Base-by-base conservation (phyloP, 2,329 filamentous ascomycete species). In the Stagonosporopsis cucurbitacearum region DNA sequence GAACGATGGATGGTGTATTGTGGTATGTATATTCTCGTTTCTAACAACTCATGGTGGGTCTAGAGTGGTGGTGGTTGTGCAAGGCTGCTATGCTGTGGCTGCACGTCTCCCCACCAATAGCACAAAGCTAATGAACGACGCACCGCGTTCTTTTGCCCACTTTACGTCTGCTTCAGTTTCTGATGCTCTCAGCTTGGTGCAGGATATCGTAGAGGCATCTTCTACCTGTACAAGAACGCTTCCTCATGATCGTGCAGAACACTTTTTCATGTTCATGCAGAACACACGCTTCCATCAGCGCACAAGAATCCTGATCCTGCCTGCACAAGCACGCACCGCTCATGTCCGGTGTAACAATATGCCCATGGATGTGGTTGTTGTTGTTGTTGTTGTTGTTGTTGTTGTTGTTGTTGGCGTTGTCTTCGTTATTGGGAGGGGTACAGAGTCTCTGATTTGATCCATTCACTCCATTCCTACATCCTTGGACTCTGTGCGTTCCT, bases 381-480 rank as follows among this genome's bases (percentile, higher is more conserved):
- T 4, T 26, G 25, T 26, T 9, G 25, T 26, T 26, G 25, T 26
- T 9, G 26, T 7, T 30, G 26, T 30, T 13, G 12, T 32, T 15
- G 30, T 32, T 15, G 12, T 32, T 15, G 30, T 32, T 13, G 13
- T 32, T 32, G 28, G 8, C 7, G 28, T 11, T 30, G 30, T 32
- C 30, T 5, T 26, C 25, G 25, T 26, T 26, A 26, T 9, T n/a
- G 5, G 26, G 13, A 32, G 12, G n/a, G 30, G 2, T 45, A 35
- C 37, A 44, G 28, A 33, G n/a, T n/a, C 17, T 12, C 41, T 63
- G 57, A 19, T 51, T 63, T 15, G 62, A 60, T 28, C n/a, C n/a
- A n/a, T n/a, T n/a, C 57, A 60, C 57, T 65, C 62, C 66, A 70
- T 68, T 6, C 65, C 64, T 17, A 64, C 64, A 37, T 66, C 60